Base-by-base conservation (phyloP, 108 stramenopile species). In the Bacterosira constricta region DNA sequence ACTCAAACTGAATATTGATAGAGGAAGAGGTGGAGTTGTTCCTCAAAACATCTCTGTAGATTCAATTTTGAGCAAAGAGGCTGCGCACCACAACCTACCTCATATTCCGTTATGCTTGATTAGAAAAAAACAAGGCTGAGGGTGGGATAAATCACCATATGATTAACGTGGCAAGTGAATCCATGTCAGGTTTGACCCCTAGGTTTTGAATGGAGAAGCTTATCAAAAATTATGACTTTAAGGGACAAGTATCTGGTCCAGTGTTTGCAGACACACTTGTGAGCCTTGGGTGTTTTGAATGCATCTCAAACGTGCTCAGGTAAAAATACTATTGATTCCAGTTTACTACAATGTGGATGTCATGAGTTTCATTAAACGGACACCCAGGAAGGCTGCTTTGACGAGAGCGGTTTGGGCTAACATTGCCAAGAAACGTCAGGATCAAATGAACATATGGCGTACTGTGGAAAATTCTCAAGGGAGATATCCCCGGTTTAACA, bases 131-230 rank as follows among this genome's bases (percentile, higher is more conserved):
- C 39, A 78, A 78, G 37, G 52, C 39, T 0, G 64, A 71, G 27
- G 51, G n/a, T 6, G 71, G 64, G 6, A 27, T 37, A 0, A 30
- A 37, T 2, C 44, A 71, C 4, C 69, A 71, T 41, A 21, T 58
- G 15, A 9, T 71, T 1, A 45, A 2, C 12, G 44, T 71, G 5
- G 57, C 69, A 1, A 71, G 42, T 42, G 29, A 37, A 11, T 46
- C 69, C 0, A 13, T 0, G 1, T 71, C 69, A 1, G 69, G 69
- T 2, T 12, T 71, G 9, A 6, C 45, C 1, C 1, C 57, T 3
- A 9, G 69, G 7, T 71, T 57, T 57, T 71, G 69, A 58, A 34
- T 71, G 5, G 69, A 71, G 32, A 71, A 71, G 30, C 25, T 71
- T 2, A 26, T 71, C 1, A 31, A 45, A 9, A 58, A 60, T 1